phyloP scores from a whole-genome alignment of 208 protist genomes.

The Plasmodiophora brassicae region DNA sequence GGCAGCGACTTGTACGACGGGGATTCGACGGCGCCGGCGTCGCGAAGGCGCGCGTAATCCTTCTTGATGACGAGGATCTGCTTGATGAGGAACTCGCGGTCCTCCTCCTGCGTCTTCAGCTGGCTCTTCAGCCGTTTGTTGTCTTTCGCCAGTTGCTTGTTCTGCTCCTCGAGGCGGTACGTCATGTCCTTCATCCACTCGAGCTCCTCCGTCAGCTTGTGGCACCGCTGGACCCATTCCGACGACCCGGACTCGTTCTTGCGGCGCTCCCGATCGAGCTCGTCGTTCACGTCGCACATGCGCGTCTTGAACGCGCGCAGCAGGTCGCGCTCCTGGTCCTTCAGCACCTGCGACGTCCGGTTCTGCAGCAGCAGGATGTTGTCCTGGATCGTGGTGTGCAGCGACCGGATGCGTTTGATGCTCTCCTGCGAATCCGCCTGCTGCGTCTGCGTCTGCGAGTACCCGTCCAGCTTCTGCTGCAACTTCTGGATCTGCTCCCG shows the following conservation, averaged over 20 bases:
- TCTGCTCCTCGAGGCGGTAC: constrained; percentile 6
- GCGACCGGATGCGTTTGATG: constrained; percentile 21
- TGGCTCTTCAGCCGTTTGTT: constrained; percentile 14
- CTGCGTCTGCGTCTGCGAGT: background rate
- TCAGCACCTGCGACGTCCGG: constrained; percentile 35
- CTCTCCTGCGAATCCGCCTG: background rate
- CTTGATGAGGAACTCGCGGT: constrained; percentile 42
- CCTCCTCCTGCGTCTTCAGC: constrained; percentile 24
- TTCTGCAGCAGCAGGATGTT: constrained; percentile 34
- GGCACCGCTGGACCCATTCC: constrained; percentile 43
- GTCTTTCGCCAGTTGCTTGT: constrained; percentile 26
- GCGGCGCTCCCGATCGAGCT: constrained; percentile 24
- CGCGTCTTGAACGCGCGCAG: constrained; percentile 39
- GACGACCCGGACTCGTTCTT: constrained; percentile 34
- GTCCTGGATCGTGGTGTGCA: constrained; percentile 40
- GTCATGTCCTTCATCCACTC: constrained; percentile 39
- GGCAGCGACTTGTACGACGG: background rate
- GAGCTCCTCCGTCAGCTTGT: constrained; percentile 41
- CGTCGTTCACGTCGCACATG: constrained; percentile 36
- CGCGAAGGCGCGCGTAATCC: background rate
- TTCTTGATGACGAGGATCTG: constrained; percentile 33
- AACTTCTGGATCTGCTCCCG: background rate
- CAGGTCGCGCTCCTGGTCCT: constrained; percentile 40
- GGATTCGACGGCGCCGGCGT: background rate
- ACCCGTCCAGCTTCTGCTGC: background rate